phyloP scores from a whole-genome alignment of 1,284 basidiomycete species.

The Singerocomus rubriflavus region DNA sequence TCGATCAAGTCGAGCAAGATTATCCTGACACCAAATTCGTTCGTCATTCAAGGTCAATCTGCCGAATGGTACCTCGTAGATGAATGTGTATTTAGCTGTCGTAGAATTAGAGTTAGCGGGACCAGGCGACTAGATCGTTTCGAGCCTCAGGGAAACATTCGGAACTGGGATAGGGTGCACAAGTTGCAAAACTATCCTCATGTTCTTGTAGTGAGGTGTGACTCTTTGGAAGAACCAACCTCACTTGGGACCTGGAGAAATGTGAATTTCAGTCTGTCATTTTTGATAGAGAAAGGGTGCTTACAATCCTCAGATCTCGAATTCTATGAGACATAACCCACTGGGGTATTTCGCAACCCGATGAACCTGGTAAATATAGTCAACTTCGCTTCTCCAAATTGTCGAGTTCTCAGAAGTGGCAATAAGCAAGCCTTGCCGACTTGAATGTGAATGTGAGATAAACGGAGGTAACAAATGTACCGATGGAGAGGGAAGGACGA shows the following conservation, averaged over 20 bases:
- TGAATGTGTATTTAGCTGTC: neutral
- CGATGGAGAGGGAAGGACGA: slow-evolving; percentile 14
- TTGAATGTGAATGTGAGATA: neutral
- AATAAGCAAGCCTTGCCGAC: neutral
- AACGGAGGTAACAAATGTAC: slow-evolving; percentile 10
- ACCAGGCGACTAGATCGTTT: slow-evolving; percentile 4
- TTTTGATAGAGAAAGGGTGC: slow-evolving; percentile 1
- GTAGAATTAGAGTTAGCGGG: neutral
- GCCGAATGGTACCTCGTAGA: neutral
- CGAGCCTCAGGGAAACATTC: slow-evolving; percentile 3
- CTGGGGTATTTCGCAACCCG: neutral
- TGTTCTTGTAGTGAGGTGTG: neutral
- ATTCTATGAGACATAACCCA: slow-evolving; percentile 3
- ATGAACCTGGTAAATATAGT: neutral
- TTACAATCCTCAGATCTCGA: slow-evolving; percentile 16
- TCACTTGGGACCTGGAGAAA: slow-evolving; percentile 11
- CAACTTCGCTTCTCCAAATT: neutral
- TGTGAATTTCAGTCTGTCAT: neutral
- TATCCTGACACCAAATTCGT: neutral
- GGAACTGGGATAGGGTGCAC: neutral
- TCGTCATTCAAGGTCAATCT: neutral
- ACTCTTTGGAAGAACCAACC: neutral
- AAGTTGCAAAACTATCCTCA: neutral
- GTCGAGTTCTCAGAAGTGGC: neutral
- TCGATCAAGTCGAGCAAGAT: slow-evolving; percentile 2